phyloP scores from a whole-genome alignment of 352 stramenopile genomes.

The Albugo candida region DNA sequence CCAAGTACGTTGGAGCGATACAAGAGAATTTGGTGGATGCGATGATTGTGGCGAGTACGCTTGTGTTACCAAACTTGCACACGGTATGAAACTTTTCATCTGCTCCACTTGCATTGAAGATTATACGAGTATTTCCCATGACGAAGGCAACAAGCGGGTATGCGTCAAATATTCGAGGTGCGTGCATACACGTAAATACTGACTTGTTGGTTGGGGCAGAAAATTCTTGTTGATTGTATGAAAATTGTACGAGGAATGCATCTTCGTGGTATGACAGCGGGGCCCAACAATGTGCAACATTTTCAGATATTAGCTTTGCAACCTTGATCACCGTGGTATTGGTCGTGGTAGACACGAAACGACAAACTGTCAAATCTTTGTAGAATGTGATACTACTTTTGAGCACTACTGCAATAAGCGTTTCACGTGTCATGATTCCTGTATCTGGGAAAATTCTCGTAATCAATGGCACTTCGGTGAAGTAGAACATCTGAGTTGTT shows the following conservation, averaged over 20 bases:
- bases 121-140: background rate
- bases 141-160: too few relatives aligned
- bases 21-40: constrained; percentile 13
- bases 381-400: too few relatives aligned
- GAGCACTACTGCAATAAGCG: too few relatives aligned
- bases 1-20: constrained; percentile 16
- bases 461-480: too few relatives aligned
- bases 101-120: constrained; percentile 10
- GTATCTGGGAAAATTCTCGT: too few relatives aligned
- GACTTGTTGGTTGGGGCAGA: constrained; percentile 1
- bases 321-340: background rate
- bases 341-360: too few relatives aligned
- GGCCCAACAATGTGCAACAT: constrained; percentile 15
- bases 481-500: too few relatives aligned
- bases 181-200: constrained; percentile 7
- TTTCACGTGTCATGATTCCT: too few relatives aligned
- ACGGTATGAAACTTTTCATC: constrained; percentile 9
- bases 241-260: constrained; percentile 11
- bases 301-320: constrained; percentile 10
- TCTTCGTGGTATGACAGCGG: constrained; percentile 3
- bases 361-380: too few relatives aligned
- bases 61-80: constrained; percentile 14
- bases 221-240: constrained; percentile 17
- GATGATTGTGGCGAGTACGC: constrained; percentile 7
- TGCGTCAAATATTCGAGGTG: too few relatives aligned